Conservation (phyloP, 768 basidiomycete genomes). For the Russula brevipes region DNA sequence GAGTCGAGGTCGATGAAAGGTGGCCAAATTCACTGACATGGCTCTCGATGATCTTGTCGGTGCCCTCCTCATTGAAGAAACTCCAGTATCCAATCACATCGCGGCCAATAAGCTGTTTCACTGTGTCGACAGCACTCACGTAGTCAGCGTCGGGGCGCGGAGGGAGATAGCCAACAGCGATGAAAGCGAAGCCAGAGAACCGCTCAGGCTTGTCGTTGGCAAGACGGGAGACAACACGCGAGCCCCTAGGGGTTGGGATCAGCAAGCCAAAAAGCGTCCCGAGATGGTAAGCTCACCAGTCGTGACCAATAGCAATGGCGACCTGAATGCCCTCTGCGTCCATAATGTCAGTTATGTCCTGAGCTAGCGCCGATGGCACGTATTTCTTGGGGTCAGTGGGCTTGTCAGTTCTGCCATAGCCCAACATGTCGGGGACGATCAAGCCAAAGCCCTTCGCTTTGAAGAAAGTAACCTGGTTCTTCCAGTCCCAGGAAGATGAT, state of each 20-base stretch:
- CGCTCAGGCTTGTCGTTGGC: slow-evolving; percentile 38
- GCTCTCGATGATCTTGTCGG: slow-evolving; percentile 33
- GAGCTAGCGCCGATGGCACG: slow-evolving; percentile 26
- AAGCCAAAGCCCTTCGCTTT: slow-evolving; percentile 39
- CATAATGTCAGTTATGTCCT: slow-evolving; percentile 34
- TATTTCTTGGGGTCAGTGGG: slow-evolving; percentile 32
- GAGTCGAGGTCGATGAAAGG: background rate
- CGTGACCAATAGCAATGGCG: slow-evolving; percentile 34
- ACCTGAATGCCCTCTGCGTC: slow-evolving; percentile 28
- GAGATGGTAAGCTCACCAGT: slow-evolving; percentile 29
- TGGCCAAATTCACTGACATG: slow-evolving; percentile 30
- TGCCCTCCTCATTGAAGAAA: slow-evolving; percentile 33
- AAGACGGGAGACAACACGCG: slow-evolving; percentile 33
- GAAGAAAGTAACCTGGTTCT: slow-evolving; percentile 37
- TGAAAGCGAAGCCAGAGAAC: slow-evolving; percentile 39
- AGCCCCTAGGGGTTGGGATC: slow-evolving; percentile 33
- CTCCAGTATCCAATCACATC: slow-evolving; percentile 43
- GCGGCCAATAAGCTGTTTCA: slow-evolving; percentile 32
- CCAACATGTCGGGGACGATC: slow-evolving; percentile 45
- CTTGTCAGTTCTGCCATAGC: slow-evolving; percentile 42
- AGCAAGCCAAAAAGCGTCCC: background rate
- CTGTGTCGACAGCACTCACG: slow-evolving; percentile 28
- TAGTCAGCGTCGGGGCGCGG: slow-evolving; percentile 31
- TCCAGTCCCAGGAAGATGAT: slow-evolving; percentile 40
- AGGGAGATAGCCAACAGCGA: slow-evolving; percentile 34